Evolutionary conservation across 345 rosid genomes (phyloP).

Genomic region (Orychophragmus violaceus): DNA sequence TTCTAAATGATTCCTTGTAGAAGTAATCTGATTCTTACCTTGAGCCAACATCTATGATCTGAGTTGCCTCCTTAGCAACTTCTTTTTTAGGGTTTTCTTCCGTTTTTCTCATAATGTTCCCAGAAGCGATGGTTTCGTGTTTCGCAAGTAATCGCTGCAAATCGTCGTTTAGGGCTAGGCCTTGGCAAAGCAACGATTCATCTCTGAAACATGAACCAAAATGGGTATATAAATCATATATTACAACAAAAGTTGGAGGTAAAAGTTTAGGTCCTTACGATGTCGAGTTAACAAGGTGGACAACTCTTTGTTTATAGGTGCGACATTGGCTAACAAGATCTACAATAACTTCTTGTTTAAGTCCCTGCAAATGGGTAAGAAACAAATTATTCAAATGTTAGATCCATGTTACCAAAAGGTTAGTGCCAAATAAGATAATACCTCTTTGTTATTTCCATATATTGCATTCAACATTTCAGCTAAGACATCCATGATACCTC

Average conservation of each 20-base stretch:
- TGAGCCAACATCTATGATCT: constrained; percentile 43
- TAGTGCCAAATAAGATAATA: constrained; percentile 20
- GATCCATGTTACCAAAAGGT: background rate
- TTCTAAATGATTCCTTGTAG: background rate
- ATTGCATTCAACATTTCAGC: constrained; percentile 91
- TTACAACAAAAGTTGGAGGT: background rate
- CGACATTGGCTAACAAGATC: constrained; percentile 97
- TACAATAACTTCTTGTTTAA: constrained; percentile 89
- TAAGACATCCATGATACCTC: constrained; percentile 94
- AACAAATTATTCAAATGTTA: background rate
- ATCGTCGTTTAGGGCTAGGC: constrained; percentile 87
- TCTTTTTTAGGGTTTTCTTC: constrained; percentile 43
- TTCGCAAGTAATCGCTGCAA: constrained; percentile 84
- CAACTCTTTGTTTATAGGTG: constrained; percentile 90
- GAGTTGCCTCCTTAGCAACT: constrained; percentile 29
- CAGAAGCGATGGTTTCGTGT: constrained; percentile 81
- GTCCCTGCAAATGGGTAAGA: constrained; percentile 42
- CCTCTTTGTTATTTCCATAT: constrained; percentile 84
- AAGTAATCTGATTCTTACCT: constrained; percentile 19
- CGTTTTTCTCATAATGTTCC: constrained; percentile 34
- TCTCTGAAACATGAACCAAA: constrained; percentile 47
- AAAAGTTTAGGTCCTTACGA: constrained; percentile 41
- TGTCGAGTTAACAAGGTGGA: constrained; percentile 97
- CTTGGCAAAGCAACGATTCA: constrained; percentile 88
- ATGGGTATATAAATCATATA: background rate